A percentile compares a stretch with the other conserved stretches of the same genome.
Evolutionary conservation across 345 rosid genomes (phyloP).

Genomic region (Corchorus olitorius): DNA sequence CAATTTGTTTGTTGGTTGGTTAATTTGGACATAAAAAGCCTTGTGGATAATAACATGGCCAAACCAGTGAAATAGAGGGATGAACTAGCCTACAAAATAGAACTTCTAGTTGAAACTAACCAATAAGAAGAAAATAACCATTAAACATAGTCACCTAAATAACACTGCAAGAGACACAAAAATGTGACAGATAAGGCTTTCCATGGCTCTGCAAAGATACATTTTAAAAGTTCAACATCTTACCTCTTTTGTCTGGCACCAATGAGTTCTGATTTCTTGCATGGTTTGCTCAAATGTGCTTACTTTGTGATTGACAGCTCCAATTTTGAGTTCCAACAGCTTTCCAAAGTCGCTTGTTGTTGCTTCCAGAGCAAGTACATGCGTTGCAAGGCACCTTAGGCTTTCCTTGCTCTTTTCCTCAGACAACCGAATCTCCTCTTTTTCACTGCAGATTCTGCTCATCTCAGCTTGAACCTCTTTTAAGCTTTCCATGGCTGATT

Average conservation of each 20-base stretch:
- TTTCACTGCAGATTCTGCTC: conserved; percentile 57
- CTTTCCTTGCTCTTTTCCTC: conserved; percentile 56
- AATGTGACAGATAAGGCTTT: not conserved
- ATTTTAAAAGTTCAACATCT: not conserved
- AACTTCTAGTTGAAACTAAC: not conserved
- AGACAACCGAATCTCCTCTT: conserved; percentile 56
- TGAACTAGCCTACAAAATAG: conserved; percentile 7
- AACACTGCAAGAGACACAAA: not conserved
- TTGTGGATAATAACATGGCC: not conserved
- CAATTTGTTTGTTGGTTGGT: not conserved
- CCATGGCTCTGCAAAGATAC: not conserved
- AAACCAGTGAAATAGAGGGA: not conserved
- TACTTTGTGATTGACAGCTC: conserved; percentile 50
- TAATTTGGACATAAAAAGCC: not conserved
- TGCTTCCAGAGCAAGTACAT: conserved; percentile 54
- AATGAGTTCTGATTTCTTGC: conserved; percentile 41
- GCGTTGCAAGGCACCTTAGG: conserved; percentile 46
- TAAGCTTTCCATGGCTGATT: conserved; percentile 72
- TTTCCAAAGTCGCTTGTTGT: conserved; percentile 49
- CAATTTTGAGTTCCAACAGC: conserved; percentile 49
- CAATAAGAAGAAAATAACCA: not conserved
- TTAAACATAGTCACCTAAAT: not conserved
- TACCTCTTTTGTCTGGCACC: conserved; percentile 63
- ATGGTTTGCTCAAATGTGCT: conserved; percentile 40
- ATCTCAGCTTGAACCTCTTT: conserved; percentile 72